These are phyloP conservation scores for Penicillium janthinellum DNA, from an alignment of 2,329 filamentous ascomycete genomes.

Conservation along the genomic window DNA sequence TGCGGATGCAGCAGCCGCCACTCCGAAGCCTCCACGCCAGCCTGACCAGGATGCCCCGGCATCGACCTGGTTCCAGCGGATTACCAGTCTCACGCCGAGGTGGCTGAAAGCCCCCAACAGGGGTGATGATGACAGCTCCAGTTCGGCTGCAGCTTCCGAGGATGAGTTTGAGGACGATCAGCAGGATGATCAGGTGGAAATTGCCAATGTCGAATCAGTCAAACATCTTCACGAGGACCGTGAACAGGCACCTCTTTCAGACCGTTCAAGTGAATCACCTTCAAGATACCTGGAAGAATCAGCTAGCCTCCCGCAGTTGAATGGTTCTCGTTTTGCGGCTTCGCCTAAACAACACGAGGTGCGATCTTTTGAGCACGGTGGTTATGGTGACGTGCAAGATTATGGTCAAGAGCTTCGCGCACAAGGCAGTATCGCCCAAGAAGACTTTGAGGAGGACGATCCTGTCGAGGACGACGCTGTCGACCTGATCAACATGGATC, in stretches of 20 bases:
- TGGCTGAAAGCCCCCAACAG: conserved; percentile 38
- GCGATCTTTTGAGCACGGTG: conserved; percentile 4
- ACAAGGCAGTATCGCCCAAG: not conserved
- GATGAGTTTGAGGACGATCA: conserved; percentile 21
- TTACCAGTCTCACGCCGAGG: conserved; percentile 37
- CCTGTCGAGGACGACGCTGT: not conserved
- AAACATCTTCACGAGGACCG: conserved; percentile 14
- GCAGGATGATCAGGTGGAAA: conserved; percentile 23
- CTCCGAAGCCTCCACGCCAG: conserved; percentile 25
- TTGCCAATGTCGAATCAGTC: conserved; percentile 17
- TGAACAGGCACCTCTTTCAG: conserved; percentile 20
- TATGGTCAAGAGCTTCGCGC: not conserved
- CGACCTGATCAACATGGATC: conserved; percentile 9
- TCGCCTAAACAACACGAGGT: conserved; percentile 11
- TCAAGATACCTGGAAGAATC: conserved; percentile 14
- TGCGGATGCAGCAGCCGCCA: conserved; percentile 21
- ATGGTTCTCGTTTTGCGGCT: conserved; percentile 4
- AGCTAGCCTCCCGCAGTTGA: conserved; percentile 7
- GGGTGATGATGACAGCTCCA: conserved; percentile 22
- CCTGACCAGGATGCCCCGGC: conserved; percentile 23
- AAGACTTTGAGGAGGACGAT: not conserved
- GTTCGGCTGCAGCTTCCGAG: conserved; percentile 14
- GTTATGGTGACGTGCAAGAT: conserved; percentile 4
- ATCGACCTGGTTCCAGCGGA: conserved; percentile 42
- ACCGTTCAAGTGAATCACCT: conserved; percentile 16